A percentile compares a stretch with the other conserved stretches of the same genome.
phyloP scores from a whole-genome alignment of 192 early-diverging fungal species.

The Piromyces finnis region DNA sequence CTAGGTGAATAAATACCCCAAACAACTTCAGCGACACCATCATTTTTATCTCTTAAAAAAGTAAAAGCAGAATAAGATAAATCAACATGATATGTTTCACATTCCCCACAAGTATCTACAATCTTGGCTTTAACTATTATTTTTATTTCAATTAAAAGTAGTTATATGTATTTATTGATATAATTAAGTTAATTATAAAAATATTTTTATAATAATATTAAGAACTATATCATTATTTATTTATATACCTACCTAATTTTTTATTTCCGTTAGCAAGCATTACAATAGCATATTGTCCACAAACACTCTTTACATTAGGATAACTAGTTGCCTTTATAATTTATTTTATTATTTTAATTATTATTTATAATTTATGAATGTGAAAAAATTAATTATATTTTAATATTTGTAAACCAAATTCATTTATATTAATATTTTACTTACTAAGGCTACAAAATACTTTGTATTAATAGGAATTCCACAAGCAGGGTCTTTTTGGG shows the following conservation, averaged over 20 bases:
- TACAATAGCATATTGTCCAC: not conserved
- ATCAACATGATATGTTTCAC: not conserved
- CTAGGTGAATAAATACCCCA: not conserved
- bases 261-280: not conserved
- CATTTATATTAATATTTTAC: too few relatives aligned
- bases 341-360: too few relatives aligned
- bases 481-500: not conserved
- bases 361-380: too few relatives aligned
- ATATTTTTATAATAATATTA: too few relatives aligned
- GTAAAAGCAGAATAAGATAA: not conserved
- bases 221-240: not conserved
- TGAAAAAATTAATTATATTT: too few relatives aligned
- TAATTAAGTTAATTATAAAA: too few relatives aligned
- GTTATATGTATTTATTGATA: too few relatives aligned
- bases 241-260: not conserved
- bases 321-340: not conserved
- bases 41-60: not conserved
- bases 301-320: not conserved
- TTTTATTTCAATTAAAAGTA: too few relatives aligned
- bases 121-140: not conserved
- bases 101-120: not conserved
- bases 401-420: too few relatives aligned
- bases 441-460: not conserved
- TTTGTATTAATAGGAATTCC: not conserved
- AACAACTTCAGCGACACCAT: not conserved